Percentiles rank a stretch among this genome's conserved stretches.
These are phyloP conservation scores for Cochlearia excelsa DNA, from an alignment of 345 rosid genomes.

Conservation along the genomic window DNA sequence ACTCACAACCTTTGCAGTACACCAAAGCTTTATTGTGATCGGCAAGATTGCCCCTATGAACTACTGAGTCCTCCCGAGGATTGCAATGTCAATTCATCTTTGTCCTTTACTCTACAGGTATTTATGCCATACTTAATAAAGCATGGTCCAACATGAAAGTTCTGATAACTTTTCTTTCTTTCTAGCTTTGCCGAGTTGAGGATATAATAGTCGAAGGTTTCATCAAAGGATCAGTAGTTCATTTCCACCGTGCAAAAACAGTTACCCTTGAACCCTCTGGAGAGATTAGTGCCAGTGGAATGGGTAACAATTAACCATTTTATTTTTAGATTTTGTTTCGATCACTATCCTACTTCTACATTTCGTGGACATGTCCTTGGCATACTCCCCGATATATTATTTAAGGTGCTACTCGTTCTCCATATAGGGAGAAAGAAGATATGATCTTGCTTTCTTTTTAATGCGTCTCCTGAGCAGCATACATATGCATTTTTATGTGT, in stretches of 20 bases:
- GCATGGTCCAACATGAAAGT: constrained; percentile 19
- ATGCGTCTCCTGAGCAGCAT: constrained; percentile 16
- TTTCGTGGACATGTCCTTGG: constrained; percentile 26
- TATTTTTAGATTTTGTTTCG: constrained; percentile 29
- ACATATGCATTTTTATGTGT: constrained; percentile 27
- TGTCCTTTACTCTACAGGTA: constrained; percentile 98
- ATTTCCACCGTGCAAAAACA: constrained; percentile 93
- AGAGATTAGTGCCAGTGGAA: constrained; percentile 77
- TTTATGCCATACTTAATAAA: constrained; percentile 24
- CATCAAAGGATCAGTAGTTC: constrained; percentile 90
- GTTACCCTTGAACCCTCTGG: constrained; percentile 75
- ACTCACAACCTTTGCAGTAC: constrained; percentile 48
- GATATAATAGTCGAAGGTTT: constrained; percentile 83
- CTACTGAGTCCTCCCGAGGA: constrained; percentile 94
- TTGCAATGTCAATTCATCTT: constrained; percentile 95
- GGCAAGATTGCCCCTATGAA: constrained; percentile 79
- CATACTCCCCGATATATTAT: constrained; percentile 17
- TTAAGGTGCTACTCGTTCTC: constrained; percentile 26
- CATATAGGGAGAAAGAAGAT: constrained; percentile 24
- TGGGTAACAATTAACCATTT: constrained; percentile 55
- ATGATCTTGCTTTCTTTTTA: constrained; percentile 15
- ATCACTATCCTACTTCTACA: constrained; percentile 25
- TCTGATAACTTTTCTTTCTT: constrained; percentile 32
- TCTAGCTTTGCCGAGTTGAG: constrained; percentile 95
- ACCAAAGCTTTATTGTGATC: constrained; percentile 81